phyloP scores from a whole-genome alignment of 495 filamentous ascomycete genomes.

The Ascobolus immersus region DNA sequence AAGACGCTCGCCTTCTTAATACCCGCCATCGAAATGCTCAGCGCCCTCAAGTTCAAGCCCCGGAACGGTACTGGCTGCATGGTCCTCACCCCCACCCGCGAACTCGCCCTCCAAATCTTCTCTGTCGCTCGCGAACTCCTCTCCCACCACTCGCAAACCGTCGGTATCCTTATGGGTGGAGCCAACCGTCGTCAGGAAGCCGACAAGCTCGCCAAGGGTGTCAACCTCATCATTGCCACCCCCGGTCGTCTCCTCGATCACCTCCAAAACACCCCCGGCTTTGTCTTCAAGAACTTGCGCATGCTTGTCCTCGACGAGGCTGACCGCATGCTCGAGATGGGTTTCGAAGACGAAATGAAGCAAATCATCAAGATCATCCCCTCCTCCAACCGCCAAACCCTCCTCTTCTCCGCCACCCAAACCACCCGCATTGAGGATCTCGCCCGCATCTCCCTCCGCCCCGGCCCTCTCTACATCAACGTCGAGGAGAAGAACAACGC shows the following conservation, averaged over 20 bases:
- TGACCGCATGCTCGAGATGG: conserved; percentile 82
- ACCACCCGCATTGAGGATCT: conserved; percentile 97
- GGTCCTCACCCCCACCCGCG: conserved; percentile 55
- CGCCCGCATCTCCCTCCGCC: conserved; percentile 71
- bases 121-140: conserved; percentile 82
- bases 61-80: conserved; percentile 27
- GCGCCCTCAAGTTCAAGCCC: conserved; percentile 67
- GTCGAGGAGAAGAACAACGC: conserved; percentile 57
- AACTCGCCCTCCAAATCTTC: conserved; percentile 88
- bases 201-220: conserved; percentile 78
- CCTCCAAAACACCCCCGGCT: conserved; percentile 73
- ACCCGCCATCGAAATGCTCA: conserved; percentile 83
- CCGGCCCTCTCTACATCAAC: conserved; percentile 88
- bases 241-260: conserved; percentile 86
- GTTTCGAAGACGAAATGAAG: conserved; percentile 95
- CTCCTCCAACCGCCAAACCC: conserved; percentile 46
- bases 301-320: conserved; percentile 80
- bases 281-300: conserved; percentile 80
- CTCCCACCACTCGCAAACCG: conserved; percentile 69
- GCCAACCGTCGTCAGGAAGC: conserved; percentile 79
- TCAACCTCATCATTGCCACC: conserved; percentile 83
- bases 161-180: conserved; percentile 86
- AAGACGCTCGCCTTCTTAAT: conserved; percentile 93
- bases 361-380: conserved; percentile 93
- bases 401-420: conserved; percentile 93